Conservation (phyloP, 345 rosid genomes). For the Eucalyptus melliodora region DNA sequence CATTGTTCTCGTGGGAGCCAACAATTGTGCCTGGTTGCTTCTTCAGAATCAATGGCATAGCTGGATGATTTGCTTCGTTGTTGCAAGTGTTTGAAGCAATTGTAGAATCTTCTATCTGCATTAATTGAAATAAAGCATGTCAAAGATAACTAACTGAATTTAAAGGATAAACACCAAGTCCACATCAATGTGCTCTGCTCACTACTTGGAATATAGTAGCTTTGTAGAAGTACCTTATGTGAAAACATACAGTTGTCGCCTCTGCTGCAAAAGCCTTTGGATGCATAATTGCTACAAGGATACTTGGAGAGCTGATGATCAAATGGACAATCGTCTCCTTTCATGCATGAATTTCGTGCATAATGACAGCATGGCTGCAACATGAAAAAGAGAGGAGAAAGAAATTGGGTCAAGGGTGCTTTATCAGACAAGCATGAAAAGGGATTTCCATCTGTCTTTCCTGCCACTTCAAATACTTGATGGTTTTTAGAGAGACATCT, state of each 20-base stretch:
- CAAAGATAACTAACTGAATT: neutral
- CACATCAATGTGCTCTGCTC: neutral
- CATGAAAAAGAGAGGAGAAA: neutral
- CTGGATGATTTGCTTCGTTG: constrained; percentile 2
- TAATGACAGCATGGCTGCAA: constrained; percentile 88
- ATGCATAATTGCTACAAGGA: constrained; percentile 43
- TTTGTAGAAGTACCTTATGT: constrained; percentile 50
- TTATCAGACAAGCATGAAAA: neutral
- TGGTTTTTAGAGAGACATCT: neutral
- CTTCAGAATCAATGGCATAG: constrained; percentile 1
- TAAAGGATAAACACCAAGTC: neutral
- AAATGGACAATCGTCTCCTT: constrained; percentile 83
- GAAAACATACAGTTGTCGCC: constrained; percentile 74
- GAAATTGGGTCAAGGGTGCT: neutral
- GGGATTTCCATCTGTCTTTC: neutral
- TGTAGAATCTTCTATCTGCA: constrained; percentile 16
- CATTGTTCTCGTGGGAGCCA: neutral
- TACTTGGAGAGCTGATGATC: constrained; percentile 88
- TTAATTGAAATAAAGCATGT: constrained; percentile 4
- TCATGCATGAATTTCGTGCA: constrained; percentile 78
- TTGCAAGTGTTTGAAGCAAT: constrained; percentile 2
- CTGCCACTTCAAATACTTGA: neutral
- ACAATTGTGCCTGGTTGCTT: constrained; percentile 5
- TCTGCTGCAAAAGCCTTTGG: constrained; percentile 61
- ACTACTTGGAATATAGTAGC: neutral